These are phyloP conservation scores for Salisapilia sapeloensis DNA, from an alignment of 352 stramenopile genomes.

Conservation along the genomic window DNA sequence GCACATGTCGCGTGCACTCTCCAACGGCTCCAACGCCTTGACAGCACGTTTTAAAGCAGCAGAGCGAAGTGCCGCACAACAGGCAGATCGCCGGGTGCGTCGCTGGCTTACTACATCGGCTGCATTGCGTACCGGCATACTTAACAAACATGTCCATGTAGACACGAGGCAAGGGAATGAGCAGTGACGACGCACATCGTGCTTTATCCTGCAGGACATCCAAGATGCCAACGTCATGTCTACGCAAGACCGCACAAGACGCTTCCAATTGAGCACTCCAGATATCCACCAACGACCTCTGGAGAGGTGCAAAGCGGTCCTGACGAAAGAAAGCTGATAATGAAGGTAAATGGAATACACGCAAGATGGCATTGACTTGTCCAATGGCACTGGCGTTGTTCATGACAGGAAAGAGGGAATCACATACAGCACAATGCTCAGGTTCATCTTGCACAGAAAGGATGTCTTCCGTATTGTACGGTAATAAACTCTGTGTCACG, in stretches of 20 bases:
- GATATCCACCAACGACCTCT: slow-evolving; percentile 46
- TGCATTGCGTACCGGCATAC: slow-evolving; percentile 58
- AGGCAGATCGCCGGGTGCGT: slow-evolving; percentile 62
- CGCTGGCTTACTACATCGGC: slow-evolving; percentile 33
- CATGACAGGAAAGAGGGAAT: too few species aligned
- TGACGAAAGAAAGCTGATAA: slow-evolving; percentile 48
- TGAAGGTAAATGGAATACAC: slow-evolving; percentile 33
- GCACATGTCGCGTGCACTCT: slow-evolving; percentile 60
- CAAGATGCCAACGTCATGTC: too few species aligned
- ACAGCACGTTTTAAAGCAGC: slow-evolving; percentile 63
- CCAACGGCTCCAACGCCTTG: slow-evolving; percentile 33
- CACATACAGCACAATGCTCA: too few species aligned
- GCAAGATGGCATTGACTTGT: neutral
- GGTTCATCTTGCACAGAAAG: too few species aligned
- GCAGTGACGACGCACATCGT: slow-evolving; percentile 3
- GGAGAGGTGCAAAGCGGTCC: slow-evolving; percentile 32
- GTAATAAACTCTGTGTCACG: too few species aligned
- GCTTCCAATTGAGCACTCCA: slow-evolving; percentile 58
- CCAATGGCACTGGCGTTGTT: too few species aligned
- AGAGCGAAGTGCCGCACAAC: slow-evolving; percentile 54
- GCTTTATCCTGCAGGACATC: too few species aligned
- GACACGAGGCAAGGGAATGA: slow-evolving; percentile 36
- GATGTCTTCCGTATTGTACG: too few species aligned
- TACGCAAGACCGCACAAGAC: slow-evolving; percentile 25
- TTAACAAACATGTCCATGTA: slow-evolving; percentile 76